Evolutionary conservation across 2,329 filamentous ascomycete genomes (phyloP), one percentile per base, ranked within the genome.

Genomic region (Cercospora zeae-maydis): DNA sequence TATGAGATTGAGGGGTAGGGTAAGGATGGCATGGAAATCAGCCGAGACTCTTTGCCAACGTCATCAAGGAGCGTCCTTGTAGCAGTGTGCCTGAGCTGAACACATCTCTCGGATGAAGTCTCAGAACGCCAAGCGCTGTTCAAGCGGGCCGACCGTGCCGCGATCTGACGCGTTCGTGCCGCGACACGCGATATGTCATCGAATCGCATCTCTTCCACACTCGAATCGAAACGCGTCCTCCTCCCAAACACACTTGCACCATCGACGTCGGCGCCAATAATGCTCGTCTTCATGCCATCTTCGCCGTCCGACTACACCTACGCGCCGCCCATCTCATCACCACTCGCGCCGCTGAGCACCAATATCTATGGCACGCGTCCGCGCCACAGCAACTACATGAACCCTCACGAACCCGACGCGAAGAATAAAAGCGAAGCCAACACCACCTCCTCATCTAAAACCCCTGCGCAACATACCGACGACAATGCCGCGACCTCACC

Each of bases 311-410:
- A 62, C 39, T 67, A 65, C 68, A 62, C 60, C 13, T 72, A 69
- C 68, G 64, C 69, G n/a, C 73, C 73, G 16, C 52, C 65, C n/a
- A 64, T 69, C 34, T 74, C 78, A 3, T 81, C 78, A 56, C 79
- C 79, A 66, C 76, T 81, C 14, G 78, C 78, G 16, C 77, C 78
- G 61, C 77, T 77, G 59, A 77, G 77, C 65, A 70, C 73, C 58
- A 80, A 80, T 65, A 71, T 72, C 62, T 59, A 71, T 71, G 69
- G 68, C 66, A 62, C 61, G 45, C 68, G 60, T 13, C 52, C 42
- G 42, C 42, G 45, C 33, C 63, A 61, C 49, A 47, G 52, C 51
- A 60, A 62, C 19, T 52, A 60, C 55, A 64, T 67, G 42, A 65
- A 57, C 51, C 6, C 49, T 34, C 30, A 53, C 49, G 49, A 53